Percentiles rank a stretch among this genome's conserved stretches.
These are phyloP conservation scores for Talaromyces ruber DNA, from an alignment of 495 filamentous ascomycete genomes.

Conservation along the genomic window DNA sequence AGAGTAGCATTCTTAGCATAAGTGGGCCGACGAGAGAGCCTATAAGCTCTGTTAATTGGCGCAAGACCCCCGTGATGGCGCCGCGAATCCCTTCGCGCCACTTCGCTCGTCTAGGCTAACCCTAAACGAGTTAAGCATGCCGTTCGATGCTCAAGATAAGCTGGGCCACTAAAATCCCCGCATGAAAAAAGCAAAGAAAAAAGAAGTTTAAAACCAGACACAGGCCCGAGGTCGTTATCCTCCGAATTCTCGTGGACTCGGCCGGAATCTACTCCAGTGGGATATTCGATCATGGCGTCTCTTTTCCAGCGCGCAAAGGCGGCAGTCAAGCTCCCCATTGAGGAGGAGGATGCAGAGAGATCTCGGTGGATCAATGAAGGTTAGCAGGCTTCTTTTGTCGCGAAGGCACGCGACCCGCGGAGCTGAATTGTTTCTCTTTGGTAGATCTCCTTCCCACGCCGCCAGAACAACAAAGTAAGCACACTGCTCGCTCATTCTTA, in stretches of 20 bases:
- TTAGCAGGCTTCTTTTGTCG: background rate
- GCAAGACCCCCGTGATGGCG: background rate
- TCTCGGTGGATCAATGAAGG: constrained; percentile 5
- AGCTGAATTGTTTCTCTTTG: background rate
- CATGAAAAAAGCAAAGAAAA: background rate
- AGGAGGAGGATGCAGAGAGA: constrained; percentile 1
- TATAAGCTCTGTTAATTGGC: background rate
- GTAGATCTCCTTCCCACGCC: constrained; percentile 11
- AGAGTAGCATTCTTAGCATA: background rate
- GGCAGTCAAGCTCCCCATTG: background rate
- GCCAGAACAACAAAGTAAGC: constrained; percentile 10
- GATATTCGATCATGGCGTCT: constrained; percentile 19
- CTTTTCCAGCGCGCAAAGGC: background rate
- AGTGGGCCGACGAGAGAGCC: background rate
- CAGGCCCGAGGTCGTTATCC: background rate
- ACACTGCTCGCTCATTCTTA: background rate
- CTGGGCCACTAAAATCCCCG: background rate
- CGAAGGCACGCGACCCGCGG: constrained; percentile 1
- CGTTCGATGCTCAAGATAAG: background rate
- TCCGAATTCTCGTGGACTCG: background rate
- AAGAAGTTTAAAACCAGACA: background rate
- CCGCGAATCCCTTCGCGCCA: background rate
- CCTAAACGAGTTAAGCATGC: background rate
- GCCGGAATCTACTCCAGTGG: background rate
- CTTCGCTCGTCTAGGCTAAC: background rate